Conservation (phyloP, 176 grass and related monocot genomes). For the Oryza australiensis region DNA sequence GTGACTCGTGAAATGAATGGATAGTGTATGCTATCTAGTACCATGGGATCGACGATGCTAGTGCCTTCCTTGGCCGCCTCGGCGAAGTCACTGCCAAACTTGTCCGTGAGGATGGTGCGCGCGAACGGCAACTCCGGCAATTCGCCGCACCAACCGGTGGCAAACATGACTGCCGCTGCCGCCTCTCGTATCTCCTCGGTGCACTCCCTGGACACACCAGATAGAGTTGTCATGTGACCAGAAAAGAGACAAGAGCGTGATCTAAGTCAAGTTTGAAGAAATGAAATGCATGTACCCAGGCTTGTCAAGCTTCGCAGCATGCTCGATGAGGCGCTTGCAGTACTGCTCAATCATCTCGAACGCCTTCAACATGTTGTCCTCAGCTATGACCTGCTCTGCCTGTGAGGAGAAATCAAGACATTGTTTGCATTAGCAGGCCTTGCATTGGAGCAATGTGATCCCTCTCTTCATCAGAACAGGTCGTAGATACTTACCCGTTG, state of each 20-base stretch:
- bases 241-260: neutral
- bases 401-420: neutral
- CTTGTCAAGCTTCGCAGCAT: constrained; percentile 31
- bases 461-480: neutral
- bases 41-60: constrained; percentile 26
- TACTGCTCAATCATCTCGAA: constrained; percentile 48
- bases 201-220: constrained; percentile 33
- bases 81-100: constrained; percentile 44
- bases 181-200: constrained; percentile 36
- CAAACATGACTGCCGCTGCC: constrained; percentile 40
- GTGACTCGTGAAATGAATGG: neutral
- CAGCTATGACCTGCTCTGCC: constrained; percentile 48
- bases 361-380: constrained; percentile 48
- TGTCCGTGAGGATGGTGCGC: constrained; percentile 37
- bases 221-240: neutral
- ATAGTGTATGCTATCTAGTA: neutral
- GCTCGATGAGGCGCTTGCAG: constrained; percentile 45
- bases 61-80: constrained; percentile 20
- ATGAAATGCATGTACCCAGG: neutral
- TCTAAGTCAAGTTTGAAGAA: constrained; percentile 2
- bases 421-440: neutral
- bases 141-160: constrained; percentile 32
- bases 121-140: constrained; percentile 42
- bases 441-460: neutral
- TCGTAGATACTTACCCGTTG: constrained; percentile 5